Evolutionary conservation across 176 grass and related monocot species (phyloP).

Genomic region (Musa schizocarpa): DNA sequence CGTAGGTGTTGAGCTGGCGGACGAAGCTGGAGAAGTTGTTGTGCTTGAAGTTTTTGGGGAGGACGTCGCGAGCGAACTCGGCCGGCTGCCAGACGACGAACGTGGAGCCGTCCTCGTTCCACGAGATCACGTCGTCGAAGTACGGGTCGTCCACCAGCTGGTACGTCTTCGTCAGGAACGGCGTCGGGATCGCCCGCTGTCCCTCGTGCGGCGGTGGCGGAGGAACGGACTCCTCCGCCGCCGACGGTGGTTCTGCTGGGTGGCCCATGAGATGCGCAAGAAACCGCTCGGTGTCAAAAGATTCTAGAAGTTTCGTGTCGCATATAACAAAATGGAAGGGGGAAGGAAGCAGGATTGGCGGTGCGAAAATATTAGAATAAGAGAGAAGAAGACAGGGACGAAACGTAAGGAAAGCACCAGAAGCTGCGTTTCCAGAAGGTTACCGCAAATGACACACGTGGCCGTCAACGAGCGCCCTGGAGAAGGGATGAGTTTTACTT

Average conservation of each 20-base stretch:
- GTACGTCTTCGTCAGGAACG: not conserved
- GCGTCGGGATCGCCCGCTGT: not conserved
- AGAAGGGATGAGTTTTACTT: too few relatives aligned
- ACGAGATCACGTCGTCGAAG: not conserved
- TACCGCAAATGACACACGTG: too few relatives aligned
- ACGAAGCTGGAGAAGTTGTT: conserved; percentile 4
- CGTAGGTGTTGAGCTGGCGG: conserved; percentile 27
- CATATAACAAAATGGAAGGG: too few relatives aligned
- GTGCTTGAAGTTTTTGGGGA: not conserved
- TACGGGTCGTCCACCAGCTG: not conserved
- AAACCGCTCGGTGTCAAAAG: too few relatives aligned
- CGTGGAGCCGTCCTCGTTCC: conserved; percentile 2
- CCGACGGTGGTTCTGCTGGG: not conserved
- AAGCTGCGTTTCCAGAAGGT: too few relatives aligned
- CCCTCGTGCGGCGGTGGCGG: not conserved
- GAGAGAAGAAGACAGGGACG: too few relatives aligned
- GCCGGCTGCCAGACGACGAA: conserved; percentile 1
- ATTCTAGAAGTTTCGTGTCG: too few relatives aligned
- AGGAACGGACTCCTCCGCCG: not conserved
- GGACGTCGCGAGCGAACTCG: not conserved
- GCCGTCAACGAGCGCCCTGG: too few relatives aligned
- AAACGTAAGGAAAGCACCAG: too few relatives aligned
- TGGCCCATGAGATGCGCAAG: too few relatives aligned
- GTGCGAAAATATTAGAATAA: too few relatives aligned
- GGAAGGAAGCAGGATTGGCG: too few relatives aligned